Conservation (phyloP, 2,329 filamentous ascomycete genomes). For the Dactylella cylindrospora region DNA sequence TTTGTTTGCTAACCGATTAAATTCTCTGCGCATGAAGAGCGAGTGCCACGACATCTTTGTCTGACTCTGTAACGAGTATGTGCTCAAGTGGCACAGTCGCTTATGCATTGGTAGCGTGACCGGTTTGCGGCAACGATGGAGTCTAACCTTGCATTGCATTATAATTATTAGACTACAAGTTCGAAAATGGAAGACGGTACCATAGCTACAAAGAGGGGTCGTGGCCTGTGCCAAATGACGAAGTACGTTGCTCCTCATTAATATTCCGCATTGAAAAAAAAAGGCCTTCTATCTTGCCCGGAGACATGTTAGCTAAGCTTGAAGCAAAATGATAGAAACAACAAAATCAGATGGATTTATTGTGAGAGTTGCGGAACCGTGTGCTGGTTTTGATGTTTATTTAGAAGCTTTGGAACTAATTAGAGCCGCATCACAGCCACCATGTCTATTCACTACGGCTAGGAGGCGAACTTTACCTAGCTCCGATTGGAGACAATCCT, state of each 20-base stretch:
- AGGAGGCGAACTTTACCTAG: constrained; percentile 52
- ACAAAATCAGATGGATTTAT: constrained; percentile 44
- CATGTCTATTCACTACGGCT: constrained; percentile 50
- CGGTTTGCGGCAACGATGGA: too few species aligned
- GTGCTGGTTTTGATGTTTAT: neutral
- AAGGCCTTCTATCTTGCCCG: neutral
- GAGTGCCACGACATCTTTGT: constrained; percentile 35
- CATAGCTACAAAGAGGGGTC: constrained; percentile 56
- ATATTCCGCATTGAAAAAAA: neutral
- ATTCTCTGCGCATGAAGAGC: constrained; percentile 8
- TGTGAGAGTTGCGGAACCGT: constrained; percentile 13
- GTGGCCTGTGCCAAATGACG: constrained; percentile 60
- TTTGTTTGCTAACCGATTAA: neutral
- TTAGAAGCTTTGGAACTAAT: neutral
- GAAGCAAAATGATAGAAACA: constrained; percentile 21
- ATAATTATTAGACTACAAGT: constrained; percentile 42
- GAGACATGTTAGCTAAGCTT: constrained; percentile 3
- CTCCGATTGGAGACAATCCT: constrained; percentile 51
- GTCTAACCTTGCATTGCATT: neutral
- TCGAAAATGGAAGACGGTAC: constrained; percentile 54
- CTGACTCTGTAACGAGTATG: constrained; percentile 34
- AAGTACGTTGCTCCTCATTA: constrained; percentile 45
- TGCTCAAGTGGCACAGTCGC: neutral
- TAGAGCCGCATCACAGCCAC: constrained; percentile 42
- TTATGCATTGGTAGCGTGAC: too few species aligned